Base-by-base conservation (phyloP, 1,284 basidiomycete genomes). In the Phlebopus sp. region DNA sequence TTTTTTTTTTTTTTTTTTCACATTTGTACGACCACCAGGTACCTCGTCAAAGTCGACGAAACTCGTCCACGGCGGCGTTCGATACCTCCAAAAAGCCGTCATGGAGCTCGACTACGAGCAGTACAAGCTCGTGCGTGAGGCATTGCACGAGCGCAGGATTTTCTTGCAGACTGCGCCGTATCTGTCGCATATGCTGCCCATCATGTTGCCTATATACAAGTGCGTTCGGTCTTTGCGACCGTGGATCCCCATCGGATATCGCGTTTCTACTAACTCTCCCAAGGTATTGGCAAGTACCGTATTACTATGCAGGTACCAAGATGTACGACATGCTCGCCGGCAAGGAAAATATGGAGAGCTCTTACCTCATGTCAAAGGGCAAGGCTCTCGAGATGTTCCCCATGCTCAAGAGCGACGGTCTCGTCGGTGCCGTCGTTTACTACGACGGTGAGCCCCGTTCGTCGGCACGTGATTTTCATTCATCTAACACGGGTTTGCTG, bases 21-120 rank as follows among this genome's bases (percentile, higher is more conserved):
- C 19, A 31, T 10, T 8, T 23, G 37, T n/a, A n/a, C n/a, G n/a
- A n/a, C n/a, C n/a, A n/a, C n/a, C 52, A 90, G 90, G 93, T 14
- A 97, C 96, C 0, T 97, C 92, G 3, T 97, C 93, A 23, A 99
- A 99, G 68, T 93, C 90, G 8, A 98, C 96, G 9, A 98, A 99
- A 69, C 85, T 99, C 43, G 94, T 98, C 1, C 96, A 99, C 71
- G 96, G 96, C 23, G 96, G 96, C 49, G 96, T 99, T 1, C 82
- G 96, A 11, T 99, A 99, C 71, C 81, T 99, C 11, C 95, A 97
- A 63, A 98, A 97, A 67, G 96, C 96, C 2, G 81, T 98, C 45
- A 85, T 97, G 64, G 94, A 97, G 66, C 84, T 97, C 54, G 96
- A 98, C 69, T 97, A 97, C 59, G 90, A 91, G 63, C 92, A 95